Evolutionary conservation across 1,284 basidiomycete genomes (phyloP), one percentile per base, ranked within the genome.

Genomic region (Agaricales sp.): DNA sequence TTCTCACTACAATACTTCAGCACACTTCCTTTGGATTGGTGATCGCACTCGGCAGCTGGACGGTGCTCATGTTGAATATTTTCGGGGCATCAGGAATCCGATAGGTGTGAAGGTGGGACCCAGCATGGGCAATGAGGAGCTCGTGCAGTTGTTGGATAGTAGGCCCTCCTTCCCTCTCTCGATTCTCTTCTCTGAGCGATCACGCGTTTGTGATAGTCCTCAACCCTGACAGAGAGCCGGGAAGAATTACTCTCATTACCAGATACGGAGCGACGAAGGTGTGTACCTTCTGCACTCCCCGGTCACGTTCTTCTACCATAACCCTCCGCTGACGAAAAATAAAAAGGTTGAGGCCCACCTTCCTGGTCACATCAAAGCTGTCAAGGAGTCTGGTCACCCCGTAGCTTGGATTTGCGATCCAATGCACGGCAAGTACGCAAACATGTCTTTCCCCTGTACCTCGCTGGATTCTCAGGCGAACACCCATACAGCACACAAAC

Each of bases 71-170:
- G 82, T 97, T 24, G 95, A 98, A 68, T 95, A 94, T 65, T 94
- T 95, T 66, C 73, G 92, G 45, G 92, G 94, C 2, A 91, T 99
- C 51, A 78, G 90, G 45, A 99, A 99, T 65, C 95, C 95, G 1
- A 91, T 99, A 53, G 95, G 95, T 1, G 80, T 98, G 69, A 99
- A 99, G 65, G 91, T 97, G 4, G 95, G 95, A 0, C 94, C 95
- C 19, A 81, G 79, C 23, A 89, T 97, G 87, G 67, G 73, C 50
- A 67, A 74, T 1, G 83, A 82, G 1, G 95, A 98, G 67, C 69
- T 99, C n/a, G 78, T 90, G 1, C 61, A 72, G 41, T 63, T 98
- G 47, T 67, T 98, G 2, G 80, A 92, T 54, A 79, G 90, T 91
- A 55, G 61, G 82, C 68, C 1, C 51, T 18, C 19, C n/a, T 41